phyloP scores from a whole-genome alignment of 2,329 filamentous ascomycete species.

The Proliferodiscus dingleyae region DNA sequence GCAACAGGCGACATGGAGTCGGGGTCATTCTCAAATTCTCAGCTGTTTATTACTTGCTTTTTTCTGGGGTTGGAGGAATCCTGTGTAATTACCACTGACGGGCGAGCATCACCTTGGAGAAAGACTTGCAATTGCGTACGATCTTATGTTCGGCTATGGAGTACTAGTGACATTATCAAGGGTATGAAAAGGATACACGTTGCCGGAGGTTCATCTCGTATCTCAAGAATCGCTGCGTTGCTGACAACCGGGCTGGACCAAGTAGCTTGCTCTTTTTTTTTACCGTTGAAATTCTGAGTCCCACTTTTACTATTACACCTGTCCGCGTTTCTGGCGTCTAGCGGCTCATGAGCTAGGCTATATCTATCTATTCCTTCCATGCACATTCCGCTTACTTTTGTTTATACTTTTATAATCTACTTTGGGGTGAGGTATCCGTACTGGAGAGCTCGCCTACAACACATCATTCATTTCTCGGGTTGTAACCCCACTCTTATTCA shows the following conservation, averaged over 20 bases:
- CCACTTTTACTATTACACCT: background rate
- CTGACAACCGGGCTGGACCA: too few species aligned
- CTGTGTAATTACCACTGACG: slow-evolving; percentile 31
- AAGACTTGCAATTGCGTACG: slow-evolving; percentile 22
- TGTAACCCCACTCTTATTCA: too few species aligned
- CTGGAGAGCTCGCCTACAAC: too few species aligned
- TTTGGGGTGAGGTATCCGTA: too few species aligned
- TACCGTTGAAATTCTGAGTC: background rate
- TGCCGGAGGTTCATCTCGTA: too few species aligned
- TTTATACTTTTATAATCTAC: too few species aligned
- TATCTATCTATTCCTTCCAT: background rate
- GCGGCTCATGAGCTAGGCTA: background rate
- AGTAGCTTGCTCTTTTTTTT: too few species aligned
- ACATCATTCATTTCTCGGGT: too few species aligned
- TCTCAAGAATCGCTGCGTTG: too few species aligned
- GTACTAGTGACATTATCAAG: too few species aligned
- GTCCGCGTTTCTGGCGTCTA: slow-evolving; percentile 3
- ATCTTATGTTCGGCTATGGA: slow-evolving; percentile 23
- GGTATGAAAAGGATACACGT: background rate
- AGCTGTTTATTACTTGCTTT: slow-evolving; percentile 22
- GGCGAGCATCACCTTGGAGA: slow-evolving; percentile 14
- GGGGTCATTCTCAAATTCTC: slow-evolving; percentile 17
- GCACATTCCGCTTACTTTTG: background rate
- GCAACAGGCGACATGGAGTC: slow-evolving; percentile 27
- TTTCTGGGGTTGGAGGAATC: slow-evolving; percentile 20